phyloP scores from a whole-genome alignment of 1,284 basidiomycete genomes.

The Cryptococcus floricola region DNA sequence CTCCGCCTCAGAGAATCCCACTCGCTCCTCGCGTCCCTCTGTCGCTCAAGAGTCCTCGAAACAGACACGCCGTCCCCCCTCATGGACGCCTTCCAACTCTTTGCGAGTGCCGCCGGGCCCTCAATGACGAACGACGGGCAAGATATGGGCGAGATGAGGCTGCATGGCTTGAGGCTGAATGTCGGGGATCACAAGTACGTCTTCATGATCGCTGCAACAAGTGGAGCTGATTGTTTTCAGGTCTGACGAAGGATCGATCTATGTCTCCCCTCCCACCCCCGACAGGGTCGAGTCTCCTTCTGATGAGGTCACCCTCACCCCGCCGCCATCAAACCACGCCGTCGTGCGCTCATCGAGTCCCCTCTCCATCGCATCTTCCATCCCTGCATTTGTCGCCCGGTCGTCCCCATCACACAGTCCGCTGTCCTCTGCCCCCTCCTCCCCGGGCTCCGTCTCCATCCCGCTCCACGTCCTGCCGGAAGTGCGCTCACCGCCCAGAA shows the following conservation, averaged over 20 bases:
- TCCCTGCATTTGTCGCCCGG: background rate
- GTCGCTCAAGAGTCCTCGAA: conserved; percentile 16
- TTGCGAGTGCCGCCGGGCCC: conserved; percentile 12
- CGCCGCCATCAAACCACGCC: background rate
- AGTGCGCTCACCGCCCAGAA: conserved; percentile 42
- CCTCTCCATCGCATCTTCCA: background rate
- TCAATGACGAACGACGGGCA: conserved; percentile 14
- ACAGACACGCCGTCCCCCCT: conserved; percentile 12
- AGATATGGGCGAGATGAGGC: conserved; percentile 21
- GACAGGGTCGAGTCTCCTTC: conserved; percentile 22
- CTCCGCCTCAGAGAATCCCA: conserved; percentile 12
- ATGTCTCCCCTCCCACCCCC: conserved; percentile 37
- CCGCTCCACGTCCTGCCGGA: conserved; percentile 42
- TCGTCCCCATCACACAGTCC: conserved; percentile 12
- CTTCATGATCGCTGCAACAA: background rate
- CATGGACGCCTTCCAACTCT: conserved; percentile 32
- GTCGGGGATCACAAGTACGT: too few relatives aligned
- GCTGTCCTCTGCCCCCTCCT: background rate
- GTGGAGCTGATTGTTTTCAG: conserved; percentile 12
- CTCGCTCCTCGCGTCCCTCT: conserved; percentile 16
- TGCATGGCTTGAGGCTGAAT: conserved; percentile 15
- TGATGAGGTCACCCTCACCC: conserved; percentile 5
- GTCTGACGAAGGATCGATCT: conserved; percentile 25
- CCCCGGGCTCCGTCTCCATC: conserved; percentile 13
- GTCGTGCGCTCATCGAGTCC: conserved; percentile 1